These are phyloP conservation scores for Mycosphaerella arachidis DNA, from an alignment of 2,329 filamentous ascomycete genomes.

Conservation along the genomic window DNA sequence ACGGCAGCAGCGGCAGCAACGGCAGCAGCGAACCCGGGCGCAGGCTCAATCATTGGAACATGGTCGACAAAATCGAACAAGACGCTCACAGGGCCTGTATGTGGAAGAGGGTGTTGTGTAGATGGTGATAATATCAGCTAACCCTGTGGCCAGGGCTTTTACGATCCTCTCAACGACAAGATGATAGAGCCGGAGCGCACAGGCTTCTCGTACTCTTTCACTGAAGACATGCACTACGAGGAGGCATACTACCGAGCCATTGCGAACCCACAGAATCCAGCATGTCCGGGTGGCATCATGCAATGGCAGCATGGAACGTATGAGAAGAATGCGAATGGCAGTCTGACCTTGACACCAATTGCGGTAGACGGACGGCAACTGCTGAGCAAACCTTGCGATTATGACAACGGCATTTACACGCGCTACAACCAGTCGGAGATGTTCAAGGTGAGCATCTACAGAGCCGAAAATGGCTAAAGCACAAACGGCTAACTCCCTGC, in stretches of 20 bases:
- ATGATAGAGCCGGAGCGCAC: slow-evolving; percentile 63
- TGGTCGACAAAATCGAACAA: slow-evolving; percentile 68
- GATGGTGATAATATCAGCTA: background rate
- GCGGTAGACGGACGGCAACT: slow-evolving; percentile 64
- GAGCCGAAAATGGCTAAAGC: background rate
- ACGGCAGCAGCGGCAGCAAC: background rate
- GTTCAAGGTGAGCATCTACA: slow-evolving; percentile 51
- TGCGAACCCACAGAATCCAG: slow-evolving; percentile 56
- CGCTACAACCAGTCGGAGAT: slow-evolving; percentile 63
- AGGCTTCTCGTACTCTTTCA: slow-evolving; percentile 72
- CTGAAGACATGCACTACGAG: slow-evolving; percentile 62
- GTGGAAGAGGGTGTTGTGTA: slow-evolving; percentile 21
- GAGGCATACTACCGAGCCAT: slow-evolving; percentile 66
- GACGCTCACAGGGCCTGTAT: slow-evolving; percentile 65
- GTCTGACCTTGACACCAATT: slow-evolving; percentile 57
- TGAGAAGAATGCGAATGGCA: slow-evolving; percentile 53
- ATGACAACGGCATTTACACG: slow-evolving; percentile 54
- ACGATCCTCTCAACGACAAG: slow-evolving; percentile 61
- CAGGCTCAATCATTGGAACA: slow-evolving; percentile 57
- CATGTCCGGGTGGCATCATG: slow-evolving; percentile 61
- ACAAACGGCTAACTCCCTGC: background rate
- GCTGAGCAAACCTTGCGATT: slow-evolving; percentile 60
- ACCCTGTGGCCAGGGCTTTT: slow-evolving; percentile 54
- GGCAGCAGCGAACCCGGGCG: slow-evolving; percentile 14
- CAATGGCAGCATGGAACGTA: slow-evolving; percentile 70